Evolutionary conservation across 2,329 filamentous ascomycete species (phyloP).

Genomic region (Stylonectria norvegica): DNA sequence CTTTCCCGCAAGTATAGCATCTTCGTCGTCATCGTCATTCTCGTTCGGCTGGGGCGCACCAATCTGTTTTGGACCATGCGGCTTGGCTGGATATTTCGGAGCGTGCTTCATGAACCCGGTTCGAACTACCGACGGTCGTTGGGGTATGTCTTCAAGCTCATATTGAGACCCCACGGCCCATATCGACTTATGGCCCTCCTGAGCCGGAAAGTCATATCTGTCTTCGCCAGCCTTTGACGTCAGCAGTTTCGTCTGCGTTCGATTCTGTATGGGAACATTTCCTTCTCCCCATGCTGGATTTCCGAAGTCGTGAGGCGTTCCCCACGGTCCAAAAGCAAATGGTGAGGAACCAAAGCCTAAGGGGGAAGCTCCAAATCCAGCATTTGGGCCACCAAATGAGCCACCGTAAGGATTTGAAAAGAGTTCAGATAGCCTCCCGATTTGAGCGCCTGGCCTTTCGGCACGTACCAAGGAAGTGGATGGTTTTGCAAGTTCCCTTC

Average conservation of each 20-base stretch:
- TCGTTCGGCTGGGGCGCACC: conserved; percentile 1
- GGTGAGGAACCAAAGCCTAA: conserved; percentile 2
- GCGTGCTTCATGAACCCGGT: conserved; percentile 18
- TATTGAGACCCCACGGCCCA: conserved; percentile 29
- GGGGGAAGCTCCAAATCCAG: conserved; percentile 17
- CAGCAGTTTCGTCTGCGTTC: conserved; percentile 2
- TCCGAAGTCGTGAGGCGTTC: conserved; percentile 4
- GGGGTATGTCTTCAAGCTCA: conserved; percentile 10
- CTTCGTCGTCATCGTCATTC: conserved; percentile 20
- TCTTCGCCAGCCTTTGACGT: conserved; percentile 16
- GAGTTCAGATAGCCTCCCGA: conserved; percentile 1
- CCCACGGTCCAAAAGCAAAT: conserved; percentile 16
- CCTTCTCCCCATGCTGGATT: neutral
- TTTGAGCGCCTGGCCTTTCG: conserved; percentile 1
- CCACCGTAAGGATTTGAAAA: conserved; percentile 7
- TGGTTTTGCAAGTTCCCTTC: neutral
- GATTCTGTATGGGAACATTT: neutral
- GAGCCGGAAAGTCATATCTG: conserved; percentile 32
- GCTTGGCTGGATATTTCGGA: conserved; percentile 3
- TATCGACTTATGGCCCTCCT: conserved; percentile 32
- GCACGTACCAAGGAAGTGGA: conserved; percentile 9
- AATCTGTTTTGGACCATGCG: neutral
- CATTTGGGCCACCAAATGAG: conserved; percentile 4
- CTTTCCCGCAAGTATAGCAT: conserved; percentile 18
- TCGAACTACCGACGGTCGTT: conserved; percentile 8